These are phyloP conservation scores for Colletotrichum tamarilloi DNA, from an alignment of 2,329 filamentous ascomycete species.

Conservation along the genomic window DNA sequence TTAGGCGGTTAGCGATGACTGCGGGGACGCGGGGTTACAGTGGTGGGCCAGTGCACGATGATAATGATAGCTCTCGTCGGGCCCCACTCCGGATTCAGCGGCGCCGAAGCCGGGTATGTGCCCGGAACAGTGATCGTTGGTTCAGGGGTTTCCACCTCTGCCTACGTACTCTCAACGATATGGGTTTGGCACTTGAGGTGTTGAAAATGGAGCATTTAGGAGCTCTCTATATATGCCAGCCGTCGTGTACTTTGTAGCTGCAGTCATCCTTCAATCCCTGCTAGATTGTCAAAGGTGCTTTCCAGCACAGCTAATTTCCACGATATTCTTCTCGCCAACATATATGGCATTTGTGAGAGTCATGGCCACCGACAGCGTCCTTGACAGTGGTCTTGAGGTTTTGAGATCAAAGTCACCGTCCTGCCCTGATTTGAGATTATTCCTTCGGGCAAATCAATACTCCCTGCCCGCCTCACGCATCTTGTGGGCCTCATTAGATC, in stretches of 20 bases:
- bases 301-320: not conserved
- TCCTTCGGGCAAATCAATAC: no score
- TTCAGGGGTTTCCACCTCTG: not conserved
- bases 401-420: no score
- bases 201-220: no score
- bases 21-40: constrained; percentile 15
- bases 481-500: no score
- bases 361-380: no score
- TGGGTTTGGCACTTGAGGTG: not conserved
- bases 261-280: not conserved
- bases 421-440: no score
- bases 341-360: not conserved
- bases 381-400: no score
- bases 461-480: no score
- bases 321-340: not conserved
- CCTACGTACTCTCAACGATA: not conserved
- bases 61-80: not conserved
- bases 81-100: not conserved
- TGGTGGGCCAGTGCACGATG: constrained; percentile 16
- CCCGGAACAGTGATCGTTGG: not conserved
- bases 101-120: not conserved
- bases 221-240: no score
- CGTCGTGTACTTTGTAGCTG: no score
- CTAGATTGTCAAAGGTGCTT: not conserved
- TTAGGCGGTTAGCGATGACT: constrained; percentile 13